These are phyloP conservation scores for Amanita phalloides DNA, from an alignment of 768 basidiomycete species.

Conservation along the genomic window DNA sequence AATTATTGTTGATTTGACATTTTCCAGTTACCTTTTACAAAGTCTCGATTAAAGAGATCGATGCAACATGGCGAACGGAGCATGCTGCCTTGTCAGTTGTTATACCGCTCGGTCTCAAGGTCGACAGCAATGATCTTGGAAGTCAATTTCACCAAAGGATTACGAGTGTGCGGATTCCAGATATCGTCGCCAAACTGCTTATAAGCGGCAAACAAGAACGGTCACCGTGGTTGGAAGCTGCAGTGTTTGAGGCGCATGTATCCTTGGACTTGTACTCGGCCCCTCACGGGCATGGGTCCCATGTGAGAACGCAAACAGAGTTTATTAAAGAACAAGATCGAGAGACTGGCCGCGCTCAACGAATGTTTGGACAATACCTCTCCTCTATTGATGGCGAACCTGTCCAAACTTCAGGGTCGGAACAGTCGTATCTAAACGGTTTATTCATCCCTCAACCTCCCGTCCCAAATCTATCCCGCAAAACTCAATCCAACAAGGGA, in stretches of 20 bases:
- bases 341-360: slow-evolving; percentile 50
- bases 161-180: slow-evolving; percentile 47
- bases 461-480: slow-evolving; percentile 8
- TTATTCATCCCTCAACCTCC: slow-evolving; percentile 34
- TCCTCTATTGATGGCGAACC: slow-evolving; percentile 6
- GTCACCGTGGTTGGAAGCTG: slow-evolving; percentile 61
- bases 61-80: slow-evolving; percentile 45
- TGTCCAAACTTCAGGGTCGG: not conserved
- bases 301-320: slow-evolving; percentile 41
- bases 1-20: not conserved
- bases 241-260: slow-evolving; percentile 37
- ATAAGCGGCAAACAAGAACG: slow-evolving; percentile 26
- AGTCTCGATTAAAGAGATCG: slow-evolving; percentile 40
- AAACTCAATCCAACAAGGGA: not conserved
- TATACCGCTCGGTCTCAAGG: slow-evolving; percentile 45
- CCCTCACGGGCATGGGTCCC: slow-evolving; percentile 42
- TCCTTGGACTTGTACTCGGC: slow-evolving; percentile 63
- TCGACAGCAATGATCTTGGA: slow-evolving; percentile 71
- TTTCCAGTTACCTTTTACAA: slow-evolving; percentile 76
- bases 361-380: slow-evolving; percentile 28
- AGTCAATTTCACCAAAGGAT: slow-evolving; percentile 57
- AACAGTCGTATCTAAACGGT: slow-evolving; percentile 28
- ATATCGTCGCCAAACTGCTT: slow-evolving; percentile 38
- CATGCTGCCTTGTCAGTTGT: slow-evolving; percentile 42
- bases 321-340: slow-evolving; percentile 68